Evolutionary conservation across 495 filamentous ascomycete genomes (phyloP).

Genomic region (Articulospora tetracladia): DNA sequence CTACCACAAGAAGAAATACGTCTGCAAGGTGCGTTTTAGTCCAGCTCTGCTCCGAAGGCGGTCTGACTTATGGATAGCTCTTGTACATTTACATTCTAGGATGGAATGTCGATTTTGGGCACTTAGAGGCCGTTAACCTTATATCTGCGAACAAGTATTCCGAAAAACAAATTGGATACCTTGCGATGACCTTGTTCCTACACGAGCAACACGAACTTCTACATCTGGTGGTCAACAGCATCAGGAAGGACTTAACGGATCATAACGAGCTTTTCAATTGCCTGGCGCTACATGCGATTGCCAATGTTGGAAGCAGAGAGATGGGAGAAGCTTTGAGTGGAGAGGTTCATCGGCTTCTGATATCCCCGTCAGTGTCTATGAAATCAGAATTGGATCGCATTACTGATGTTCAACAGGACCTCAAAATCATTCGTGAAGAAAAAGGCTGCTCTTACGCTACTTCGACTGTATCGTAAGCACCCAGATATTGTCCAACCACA

Average conservation of each 20-base stretch:
- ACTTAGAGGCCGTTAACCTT: constrained; percentile 95
- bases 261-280: constrained; percentile 97
- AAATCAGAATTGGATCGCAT: neutral
- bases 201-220: constrained; percentile 96
- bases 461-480: constrained; percentile 92
- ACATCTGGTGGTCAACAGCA: constrained; percentile 96
- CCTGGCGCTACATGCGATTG: constrained; percentile 96
- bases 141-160: constrained; percentile 97
- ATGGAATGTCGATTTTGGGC: constrained; percentile 99
- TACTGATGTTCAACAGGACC: constrained; percentile 51
- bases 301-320: constrained; percentile 93
- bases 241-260: constrained; percentile 91
- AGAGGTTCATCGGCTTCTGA: constrained; percentile 91
- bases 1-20: constrained; percentile 99
- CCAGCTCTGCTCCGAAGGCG: neutral
- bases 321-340: constrained; percentile 93
- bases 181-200: constrained; percentile 94
- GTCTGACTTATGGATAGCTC: constrained; percentile 50
- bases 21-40: constrained; percentile 72
- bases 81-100: constrained; percentile 99
- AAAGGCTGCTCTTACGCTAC: constrained; percentile 95
- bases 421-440: constrained; percentile 99
- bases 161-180: constrained; percentile 98
- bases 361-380: constrained; percentile 76
- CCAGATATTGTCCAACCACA: constrained; percentile 89